These are phyloP conservation scores for Echites panduratus DNA, from an alignment of 257 asterid genomes.

Conservation along the genomic window DNA sequence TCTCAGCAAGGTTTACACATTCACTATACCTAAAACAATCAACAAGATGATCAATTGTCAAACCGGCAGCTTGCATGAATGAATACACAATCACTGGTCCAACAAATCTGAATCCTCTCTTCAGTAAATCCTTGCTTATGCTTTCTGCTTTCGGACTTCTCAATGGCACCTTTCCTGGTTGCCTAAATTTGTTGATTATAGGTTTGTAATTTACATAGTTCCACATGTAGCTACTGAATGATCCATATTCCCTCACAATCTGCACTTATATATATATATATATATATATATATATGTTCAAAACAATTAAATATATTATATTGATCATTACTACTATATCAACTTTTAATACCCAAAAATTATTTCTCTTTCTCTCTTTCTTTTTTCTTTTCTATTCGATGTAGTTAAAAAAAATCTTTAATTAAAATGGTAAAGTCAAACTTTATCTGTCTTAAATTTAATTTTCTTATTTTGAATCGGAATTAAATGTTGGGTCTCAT, in stretches of 20 bases:
- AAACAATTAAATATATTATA: not conserved
- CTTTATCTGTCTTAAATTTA: no score
- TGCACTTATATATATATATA: constrained; percentile 13
- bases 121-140: constrained; percentile 73
- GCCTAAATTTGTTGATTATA: constrained; percentile 56
- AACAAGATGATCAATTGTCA: constrained; percentile 80
- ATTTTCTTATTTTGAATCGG: no score
- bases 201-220: constrained; percentile 70
- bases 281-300: no score
- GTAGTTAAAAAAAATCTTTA: no score
- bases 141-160: constrained; percentile 81
- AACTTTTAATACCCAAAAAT: no score
- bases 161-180: constrained; percentile 75
- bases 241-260: constrained; percentile 74
- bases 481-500: no score
- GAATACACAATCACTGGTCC: constrained; percentile 89
- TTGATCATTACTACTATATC: no score
- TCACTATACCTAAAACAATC: constrained; percentile 65
- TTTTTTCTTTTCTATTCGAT: no score
- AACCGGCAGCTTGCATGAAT: constrained; percentile 85
- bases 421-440: no score
- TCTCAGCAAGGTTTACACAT: constrained; percentile 73
- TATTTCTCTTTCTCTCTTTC: no score
- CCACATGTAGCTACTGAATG: constrained; percentile 84
- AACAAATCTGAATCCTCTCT: constrained; percentile 78